A percentile compares a stretch with the other conserved stretches of the same genome.
Conservation (phyloP, 225 moss, liverwort and hornwort genomes). For the Asterella californica region DNA sequence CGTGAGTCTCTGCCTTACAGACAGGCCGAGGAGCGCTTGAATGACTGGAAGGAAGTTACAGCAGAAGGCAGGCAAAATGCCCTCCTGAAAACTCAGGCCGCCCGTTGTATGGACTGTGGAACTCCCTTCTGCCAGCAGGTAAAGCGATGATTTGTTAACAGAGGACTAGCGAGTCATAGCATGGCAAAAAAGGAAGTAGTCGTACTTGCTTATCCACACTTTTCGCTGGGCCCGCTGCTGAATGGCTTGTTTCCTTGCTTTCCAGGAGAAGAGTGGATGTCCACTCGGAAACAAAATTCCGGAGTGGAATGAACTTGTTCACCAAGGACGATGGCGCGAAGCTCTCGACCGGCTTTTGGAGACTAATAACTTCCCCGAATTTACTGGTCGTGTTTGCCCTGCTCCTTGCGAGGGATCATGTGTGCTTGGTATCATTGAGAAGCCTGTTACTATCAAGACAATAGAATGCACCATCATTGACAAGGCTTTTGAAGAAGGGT, state of each 20-base stretch:
- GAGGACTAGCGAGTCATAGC: neutral
- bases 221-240: neutral
- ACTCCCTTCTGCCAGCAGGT: slow-evolving; percentile 92
- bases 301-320: slow-evolving; percentile 86
- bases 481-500: slow-evolving; percentile 83
- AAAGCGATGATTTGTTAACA: neutral
- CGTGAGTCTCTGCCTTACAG: slow-evolving; percentile 64
- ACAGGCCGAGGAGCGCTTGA: slow-evolving; percentile 48
- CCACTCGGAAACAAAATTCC: slow-evolving; percentile 86
- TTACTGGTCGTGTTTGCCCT: slow-evolving; percentile 79
- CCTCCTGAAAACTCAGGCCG: slow-evolving; percentile 79
- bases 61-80: slow-evolving; percentile 41
- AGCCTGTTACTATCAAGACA: slow-evolving; percentile 78
- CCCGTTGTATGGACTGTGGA: slow-evolving; percentile 90
- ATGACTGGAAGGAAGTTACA: slow-evolving; percentile 71
- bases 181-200: neutral
- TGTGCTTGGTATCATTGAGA: slow-evolving; percentile 82
- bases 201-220: neutral
- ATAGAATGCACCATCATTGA: slow-evolving; percentile 86
- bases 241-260: neutral
- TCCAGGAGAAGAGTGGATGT: slow-evolving; percentile 76
- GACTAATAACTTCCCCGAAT: slow-evolving; percentile 88
- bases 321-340: slow-evolving; percentile 78
- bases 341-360: slow-evolving; percentile 72
- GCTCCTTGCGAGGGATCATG: slow-evolving; percentile 87